Base-by-base conservation (phyloP, 2,329 filamentous ascomycete species). In the Microdochium paspali region DNA sequence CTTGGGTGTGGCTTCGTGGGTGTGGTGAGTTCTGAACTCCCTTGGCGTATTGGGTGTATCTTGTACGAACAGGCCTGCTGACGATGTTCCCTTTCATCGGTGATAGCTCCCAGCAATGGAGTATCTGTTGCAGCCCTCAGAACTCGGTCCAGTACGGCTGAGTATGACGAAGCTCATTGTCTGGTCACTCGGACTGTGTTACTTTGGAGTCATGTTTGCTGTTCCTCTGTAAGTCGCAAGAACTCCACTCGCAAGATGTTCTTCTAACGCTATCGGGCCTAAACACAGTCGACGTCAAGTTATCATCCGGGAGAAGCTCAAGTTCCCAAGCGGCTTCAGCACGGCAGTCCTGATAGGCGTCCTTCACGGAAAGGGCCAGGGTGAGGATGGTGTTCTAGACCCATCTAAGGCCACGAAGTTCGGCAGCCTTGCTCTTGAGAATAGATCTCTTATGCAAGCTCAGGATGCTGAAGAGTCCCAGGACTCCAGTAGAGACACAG, bases 161-260 rank as follows among this genome's bases (percentile, higher is more conserved):
- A 80, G 81, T 30, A 74, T 87, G 31, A 80, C 82, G 71, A 89
- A 90, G 63, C 69, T 96, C 53, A 82, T 95, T 6, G 64, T 96
- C 7, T 98, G 93, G 93, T 87, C 89, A 24, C 65, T 98, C 47
- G 93, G 93, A 0, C 79, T 98, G 15, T 96, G 90, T 62, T 91
- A 97, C 60, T 98, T 98, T 61, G 93, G 93, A 0, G 93, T 97
- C 1, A 84, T 97, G 1, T 97, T 98, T 69, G 93, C 90, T 1
- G 91, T 98, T 13, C 93, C 93, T 1, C 62, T 97, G 73, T 76
- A 62, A 66, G 70, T 55, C 15, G 48, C 24, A 46, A 10, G n/a
- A n/a, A n/a, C n/a, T n/a, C n/a, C n/a, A n/a, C n/a, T n/a, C n/a
- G n/a, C n/a, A n/a, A n/a, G n/a, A n/a, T n/a, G n/a, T n/a, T n/a